Evolutionary conservation across 495 filamentous ascomycete genomes (phyloP), one percentile per base, ranked within the genome.

Genomic region (Talaromyces proteolyticus): DNA sequence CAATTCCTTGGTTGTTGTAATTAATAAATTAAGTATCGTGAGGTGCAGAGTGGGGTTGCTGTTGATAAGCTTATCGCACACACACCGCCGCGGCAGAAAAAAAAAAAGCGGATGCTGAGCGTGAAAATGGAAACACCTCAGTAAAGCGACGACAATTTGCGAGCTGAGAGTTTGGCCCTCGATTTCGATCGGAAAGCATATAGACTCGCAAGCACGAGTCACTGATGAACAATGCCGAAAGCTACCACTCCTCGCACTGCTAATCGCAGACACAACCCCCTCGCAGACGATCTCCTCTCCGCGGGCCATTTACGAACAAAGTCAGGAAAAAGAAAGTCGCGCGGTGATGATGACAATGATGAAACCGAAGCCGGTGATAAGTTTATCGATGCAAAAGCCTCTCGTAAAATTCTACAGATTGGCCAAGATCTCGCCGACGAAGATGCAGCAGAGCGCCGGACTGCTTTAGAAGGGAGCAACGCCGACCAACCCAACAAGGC

Each of bases 361-460:
- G 78, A 79, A 42, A 18, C 2, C 10, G 22, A 2, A 49, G 36
- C 22, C 57, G 75, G 76, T 45, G 79, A 87, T 43, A 71, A 75
- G 53, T 95, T 80, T 60, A 76, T 97, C 48, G 92, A 96, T 64
- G 84, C 90, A 42, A 89, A 87, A 59, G 78, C 89, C 26, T 95
- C 91, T 38, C 76, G 84, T 51, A 90, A 89, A 60, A 96, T 97
- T 63, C 64, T 97, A 51, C 81, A 84, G 51, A 87, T 96, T 57
- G 91, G 89, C 36, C 83, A 88, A 53, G 87, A 89, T 53, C 70
- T 95, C 37, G 82, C 80, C 11, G 88, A 91, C 21, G 90, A 95
- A 62, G 85, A 87, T 46, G 73, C 73, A 16, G 70, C 73, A 22
- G 79, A 84, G 51, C 65, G 65, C 47, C 57, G 61, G 43, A 61